phyloP scores from a whole-genome alignment of 2,329 filamentous ascomycete genomes.

The Diaporthe ampelina region DNA sequence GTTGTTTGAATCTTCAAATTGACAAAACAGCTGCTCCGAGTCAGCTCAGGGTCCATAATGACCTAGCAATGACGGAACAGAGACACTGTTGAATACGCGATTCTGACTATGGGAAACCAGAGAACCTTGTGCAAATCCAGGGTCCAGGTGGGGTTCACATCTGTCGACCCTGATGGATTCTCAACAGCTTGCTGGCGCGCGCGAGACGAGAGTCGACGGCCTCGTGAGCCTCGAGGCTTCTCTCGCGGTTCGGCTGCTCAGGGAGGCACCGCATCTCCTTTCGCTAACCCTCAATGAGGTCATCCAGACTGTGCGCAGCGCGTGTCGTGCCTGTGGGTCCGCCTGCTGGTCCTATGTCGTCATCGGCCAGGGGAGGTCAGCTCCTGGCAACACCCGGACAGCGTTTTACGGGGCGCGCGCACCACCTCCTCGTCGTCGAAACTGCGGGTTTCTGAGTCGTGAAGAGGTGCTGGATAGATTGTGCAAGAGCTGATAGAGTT shows the following conservation, averaged over 20 bases:
- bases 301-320: background rate
- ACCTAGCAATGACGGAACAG: constrained; percentile 23
- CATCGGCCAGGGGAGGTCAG: background rate
- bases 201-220: background rate
- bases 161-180: background rate
- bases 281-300: constrained; percentile 4
- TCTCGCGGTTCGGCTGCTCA: background rate
- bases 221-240: background rate
- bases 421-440: too few species aligned
- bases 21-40: constrained; percentile 1
- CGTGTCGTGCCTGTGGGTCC: constrained; percentile 20
- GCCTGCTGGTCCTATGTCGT: constrained; percentile 9
- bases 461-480: constrained; percentile 15
- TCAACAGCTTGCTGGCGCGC: background rate
- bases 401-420: background rate
- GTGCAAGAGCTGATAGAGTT: background rate
- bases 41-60: constrained; percentile 13
- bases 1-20: background rate
- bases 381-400: background rate
- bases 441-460: constrained; percentile 6
- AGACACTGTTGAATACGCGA: constrained; percentile 2
- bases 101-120: background rate
- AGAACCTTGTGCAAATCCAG: constrained; percentile 21
- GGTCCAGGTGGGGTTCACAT: background rate
- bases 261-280: background rate